Base-by-base conservation (phyloP, 1,284 basidiomycete species). In the Peniophora sp. region DNA sequence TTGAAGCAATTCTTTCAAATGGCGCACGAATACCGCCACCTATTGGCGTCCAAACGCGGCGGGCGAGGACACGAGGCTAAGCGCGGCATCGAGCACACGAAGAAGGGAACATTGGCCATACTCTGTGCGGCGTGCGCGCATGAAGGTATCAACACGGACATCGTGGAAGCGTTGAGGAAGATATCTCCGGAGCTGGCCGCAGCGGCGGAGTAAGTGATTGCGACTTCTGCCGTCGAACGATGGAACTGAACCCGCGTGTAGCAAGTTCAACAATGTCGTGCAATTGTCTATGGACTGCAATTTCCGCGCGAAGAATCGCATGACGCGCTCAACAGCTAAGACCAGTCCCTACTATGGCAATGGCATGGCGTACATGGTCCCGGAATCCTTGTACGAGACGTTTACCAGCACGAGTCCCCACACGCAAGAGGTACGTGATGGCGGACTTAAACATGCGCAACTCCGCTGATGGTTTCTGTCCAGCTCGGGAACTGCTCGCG, bases 401-500 rank as follows among this genome's bases (percentile, higher is more conserved):
- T 41, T 8, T 20, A 20, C 37, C 8, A 5, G 18, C 8, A 20
- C 5, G 5, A 17, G 8, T n/a, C 8, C 15, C 6, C 8, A n/a
- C 37, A 5, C 6, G 37, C 5, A 41, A 41, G 37, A 41, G n/a
- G 18, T 32, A 12, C 5, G n/a, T n/a, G n/a, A n/a, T n/a, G n/a
- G n/a, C 27, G 5, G 5, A 32, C 12, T 5, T 12, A 32, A 6
- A 8, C 8, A 41, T 15, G n/a, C 18, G 37, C 8, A n/a, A 5
- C 37, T n/a, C 18, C 5, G 8, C 37, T 20, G 37, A 17, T 12
- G 27, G 12, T 32, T 5, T 20, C n/a, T 36, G 10, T 5, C 15
- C 20, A 45, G 43, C 9, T 24, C 2, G 51, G 52, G 3, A 55
- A 57, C 1, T 62, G 60, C 47, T 54, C 54, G 0, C 53, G 54